A percentile compares a stretch with the other conserved stretches of the same genome.
Evolutionary conservation across 2,329 filamentous ascomycete genomes (phyloP).

Genomic region (Coleophoma cylindrospora): DNA sequence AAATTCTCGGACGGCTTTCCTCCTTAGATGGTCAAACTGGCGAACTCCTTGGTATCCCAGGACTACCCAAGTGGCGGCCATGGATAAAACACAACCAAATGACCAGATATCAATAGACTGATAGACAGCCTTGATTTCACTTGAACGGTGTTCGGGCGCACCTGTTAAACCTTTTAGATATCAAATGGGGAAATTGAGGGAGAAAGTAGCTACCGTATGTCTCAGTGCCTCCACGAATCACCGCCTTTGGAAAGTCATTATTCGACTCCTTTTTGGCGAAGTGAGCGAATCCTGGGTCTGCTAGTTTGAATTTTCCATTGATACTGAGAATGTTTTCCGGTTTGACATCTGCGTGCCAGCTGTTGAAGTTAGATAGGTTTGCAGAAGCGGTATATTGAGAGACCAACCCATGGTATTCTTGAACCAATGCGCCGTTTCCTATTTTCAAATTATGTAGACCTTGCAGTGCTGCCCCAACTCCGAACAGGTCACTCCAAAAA

Average conservation of each 20-base stretch:
- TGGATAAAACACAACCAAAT: slow-evolving; percentile 32
- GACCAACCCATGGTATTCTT: slow-evolving; percentile 16
- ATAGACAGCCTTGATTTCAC: slow-evolving; percentile 8
- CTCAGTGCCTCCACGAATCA: slow-evolving; percentile 25
- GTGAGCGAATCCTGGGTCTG: slow-evolving; percentile 30
- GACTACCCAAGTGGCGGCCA: slow-evolving; percentile 32
- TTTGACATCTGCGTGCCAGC: slow-evolving; percentile 33
- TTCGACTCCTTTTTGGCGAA: slow-evolving; percentile 14
- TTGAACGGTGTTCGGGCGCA: slow-evolving; percentile 7
- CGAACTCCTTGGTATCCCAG: slow-evolving; percentile 27
- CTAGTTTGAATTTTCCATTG: slow-evolving; percentile 28
- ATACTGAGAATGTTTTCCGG: slow-evolving; percentile 29
- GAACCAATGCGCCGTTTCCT: neutral
- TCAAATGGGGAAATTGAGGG: neutral
- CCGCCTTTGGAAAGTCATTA: neutral
- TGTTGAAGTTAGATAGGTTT: slow-evolving; percentile 9
- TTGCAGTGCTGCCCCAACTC: slow-evolving; percentile 24
- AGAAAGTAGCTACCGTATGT: slow-evolving; percentile 21
- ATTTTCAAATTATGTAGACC: slow-evolving; percentile 19
- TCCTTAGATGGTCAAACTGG: slow-evolving; percentile 10
- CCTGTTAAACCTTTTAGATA: neutral
- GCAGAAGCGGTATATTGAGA: neutral
- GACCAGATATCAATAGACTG: slow-evolving; percentile 35
- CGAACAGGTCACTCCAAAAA: slow-evolving; percentile 27
- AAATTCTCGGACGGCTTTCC: too few relatives aligned